Evolutionary conservation across 2,329 filamentous ascomycete species (phyloP), one percentile per base, ranked within the genome.

Genomic region (Zarea fungicola): DNA sequence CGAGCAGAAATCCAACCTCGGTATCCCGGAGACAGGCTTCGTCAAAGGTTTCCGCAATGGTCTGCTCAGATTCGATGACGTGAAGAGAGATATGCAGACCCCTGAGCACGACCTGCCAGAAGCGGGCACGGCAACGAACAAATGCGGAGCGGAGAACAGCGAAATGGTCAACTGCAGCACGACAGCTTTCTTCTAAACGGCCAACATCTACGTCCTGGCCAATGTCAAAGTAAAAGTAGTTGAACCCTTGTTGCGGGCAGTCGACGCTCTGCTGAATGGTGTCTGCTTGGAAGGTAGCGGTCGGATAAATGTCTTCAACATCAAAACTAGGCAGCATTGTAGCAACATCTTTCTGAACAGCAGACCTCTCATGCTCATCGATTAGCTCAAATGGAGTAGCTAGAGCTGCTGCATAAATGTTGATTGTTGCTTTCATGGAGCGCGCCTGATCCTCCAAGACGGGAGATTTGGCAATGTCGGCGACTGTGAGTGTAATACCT

Each of bases 401-500:
- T 7, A 18, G 32, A 18, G n/a, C 10, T 6, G 32, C 32, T 8
- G 10, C 14, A 14, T 5, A 14, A 35, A 18, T 35, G 6, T 18
- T 35, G 4, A 5, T 18, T n/a, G 32, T 14, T 14, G 16, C 19
- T 23, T 14, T 25, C 36, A 41, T 41, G 5, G 13, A 22, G 23
- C 11, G 10, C n/a, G 19, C 22, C 22, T 26, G 39, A 16, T 41
- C 23, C n/a, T 18, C 19, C 10, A 41, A 23, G 7, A 18, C 28
- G 3, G 21, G 39, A 13, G 11, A 6, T 14, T 35, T 55, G 58
- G 75, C 72, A 26, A 73, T 65, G 16, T 69, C 62, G 1, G 68
- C 65, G 1, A 74, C 72, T 6, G 60, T 67, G 22, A 75, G 41
- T 1, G 57, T 44, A n/a, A 71, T 51, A 1, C 63, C 65, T n/a